These are phyloP conservation scores for Chrysoporthe cubensis DNA, from an alignment of 2,329 filamentous ascomycete species.

Conservation along the genomic window DNA sequence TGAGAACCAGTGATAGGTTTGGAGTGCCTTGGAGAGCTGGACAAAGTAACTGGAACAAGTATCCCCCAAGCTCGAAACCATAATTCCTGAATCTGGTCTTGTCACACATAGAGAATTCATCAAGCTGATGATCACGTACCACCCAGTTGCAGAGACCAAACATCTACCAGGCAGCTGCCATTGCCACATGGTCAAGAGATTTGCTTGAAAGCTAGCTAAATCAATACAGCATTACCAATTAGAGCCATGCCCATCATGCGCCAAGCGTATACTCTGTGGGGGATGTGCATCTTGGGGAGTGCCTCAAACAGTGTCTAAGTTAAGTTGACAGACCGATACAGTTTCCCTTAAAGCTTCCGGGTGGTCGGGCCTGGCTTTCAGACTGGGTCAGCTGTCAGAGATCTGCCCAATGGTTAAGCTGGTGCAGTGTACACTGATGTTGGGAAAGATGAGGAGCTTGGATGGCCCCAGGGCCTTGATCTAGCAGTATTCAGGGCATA, in stretches of 20 bases:
- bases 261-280: too few relatives aligned
- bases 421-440: neutral
- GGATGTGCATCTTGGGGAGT: neutral
- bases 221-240: too few relatives aligned
- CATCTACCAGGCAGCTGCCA: too few relatives aligned
- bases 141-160: too few relatives aligned
- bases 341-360: neutral
- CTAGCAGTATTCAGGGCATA: too few relatives aligned
- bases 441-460: neutral
- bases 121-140: neutral
- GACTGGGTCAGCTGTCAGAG: neutral
- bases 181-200: too few relatives aligned
- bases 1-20: neutral
- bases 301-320: neutral
- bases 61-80: neutral
- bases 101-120: neutral
- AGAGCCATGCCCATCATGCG: too few relatives aligned
- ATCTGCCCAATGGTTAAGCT: neutral
- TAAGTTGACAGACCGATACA: neutral
- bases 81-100: neutral
- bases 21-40: neutral
- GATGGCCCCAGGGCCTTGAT: neutral
- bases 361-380: neutral
- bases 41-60: neutral
- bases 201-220: too few relatives aligned